Conservation (phyloP, 352 stramenopile species). For the Globisporangium nodosum region DNA sequence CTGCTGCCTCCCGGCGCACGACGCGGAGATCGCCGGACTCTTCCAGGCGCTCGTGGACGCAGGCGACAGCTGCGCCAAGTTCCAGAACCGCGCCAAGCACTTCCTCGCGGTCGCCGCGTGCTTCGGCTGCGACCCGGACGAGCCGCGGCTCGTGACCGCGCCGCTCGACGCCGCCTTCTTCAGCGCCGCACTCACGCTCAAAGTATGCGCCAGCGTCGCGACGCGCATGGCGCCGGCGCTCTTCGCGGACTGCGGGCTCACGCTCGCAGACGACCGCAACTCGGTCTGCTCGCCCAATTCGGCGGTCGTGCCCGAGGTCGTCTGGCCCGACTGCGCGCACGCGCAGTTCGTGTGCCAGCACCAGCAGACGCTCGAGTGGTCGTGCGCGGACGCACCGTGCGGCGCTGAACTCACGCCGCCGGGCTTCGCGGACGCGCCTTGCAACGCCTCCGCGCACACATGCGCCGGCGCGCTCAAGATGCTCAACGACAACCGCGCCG, state of each 20-base stretch:
- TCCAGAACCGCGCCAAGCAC: constrained; percentile 58
- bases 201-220: constrained; percentile 58
- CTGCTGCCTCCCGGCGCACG: constrained; percentile 64
- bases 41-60: constrained; percentile 62
- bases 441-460: constrained; percentile 42
- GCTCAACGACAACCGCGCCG: constrained; percentile 71
- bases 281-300: constrained; percentile 57
- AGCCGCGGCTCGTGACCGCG: constrained; percentile 29
- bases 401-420: constrained; percentile 29
- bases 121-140: constrained; percentile 35
- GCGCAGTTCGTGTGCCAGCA: constrained; percentile 51
- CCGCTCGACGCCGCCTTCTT: constrained; percentile 59
- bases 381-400: constrained; percentile 45
- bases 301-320: constrained; percentile 40
- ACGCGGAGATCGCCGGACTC: constrained; percentile 52
- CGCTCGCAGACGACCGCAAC: constrained; percentile 50
- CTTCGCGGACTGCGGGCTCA: constrained; percentile 63
- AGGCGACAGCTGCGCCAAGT: constrained; percentile 60
- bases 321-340: constrained; percentile 56
- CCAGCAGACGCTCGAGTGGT: constrained; percentile 34
- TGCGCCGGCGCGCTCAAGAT: constrained; percentile 60
- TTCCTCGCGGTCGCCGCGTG: constrained; percentile 42
- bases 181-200: constrained; percentile 41
- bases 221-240: constrained; percentile 33
- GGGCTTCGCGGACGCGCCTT: constrained; percentile 60